Conservation (phyloP, 139 green algal species). For the Chlorokybus atmophyticus region DNA sequence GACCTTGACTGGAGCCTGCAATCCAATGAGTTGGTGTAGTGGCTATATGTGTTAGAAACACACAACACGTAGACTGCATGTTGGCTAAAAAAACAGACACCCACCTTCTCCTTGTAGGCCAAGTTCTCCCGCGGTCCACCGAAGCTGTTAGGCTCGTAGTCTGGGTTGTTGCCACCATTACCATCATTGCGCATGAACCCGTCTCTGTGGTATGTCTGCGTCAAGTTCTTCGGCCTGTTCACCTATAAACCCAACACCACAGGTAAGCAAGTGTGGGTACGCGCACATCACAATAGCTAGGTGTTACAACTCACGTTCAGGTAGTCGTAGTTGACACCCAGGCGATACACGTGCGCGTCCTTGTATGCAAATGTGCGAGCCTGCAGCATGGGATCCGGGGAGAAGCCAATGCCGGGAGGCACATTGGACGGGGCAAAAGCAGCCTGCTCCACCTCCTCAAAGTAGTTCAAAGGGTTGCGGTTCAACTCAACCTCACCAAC, state of each 20-base stretch:
- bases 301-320: background rate
- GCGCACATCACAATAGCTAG: background rate
- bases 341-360: background rate
- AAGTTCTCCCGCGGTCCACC: background rate
- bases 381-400: background rate
- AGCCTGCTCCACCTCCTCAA: background rate
- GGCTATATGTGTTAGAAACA: too few relatives aligned
- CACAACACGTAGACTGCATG: too few relatives aligned
- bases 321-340: background rate
- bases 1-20: background rate
- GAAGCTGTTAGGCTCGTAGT: conserved; percentile 1
- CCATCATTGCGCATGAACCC: background rate
- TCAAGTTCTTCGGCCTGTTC: background rate
- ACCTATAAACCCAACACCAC: background rate
- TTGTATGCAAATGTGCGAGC: background rate
- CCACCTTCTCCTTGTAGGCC: background rate
- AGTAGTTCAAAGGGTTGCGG: conserved; percentile 1
- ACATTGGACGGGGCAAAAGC: background rate
- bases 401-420: background rate
- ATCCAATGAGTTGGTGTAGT: too few relatives aligned
- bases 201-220: background rate
- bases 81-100: too few relatives aligned
- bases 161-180: background rate
- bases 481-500: background rate
- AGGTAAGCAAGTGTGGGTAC: background rate